Conservation (phyloP, 768 basidiomycete genomes). For the Inosperma sp. region DNA sequence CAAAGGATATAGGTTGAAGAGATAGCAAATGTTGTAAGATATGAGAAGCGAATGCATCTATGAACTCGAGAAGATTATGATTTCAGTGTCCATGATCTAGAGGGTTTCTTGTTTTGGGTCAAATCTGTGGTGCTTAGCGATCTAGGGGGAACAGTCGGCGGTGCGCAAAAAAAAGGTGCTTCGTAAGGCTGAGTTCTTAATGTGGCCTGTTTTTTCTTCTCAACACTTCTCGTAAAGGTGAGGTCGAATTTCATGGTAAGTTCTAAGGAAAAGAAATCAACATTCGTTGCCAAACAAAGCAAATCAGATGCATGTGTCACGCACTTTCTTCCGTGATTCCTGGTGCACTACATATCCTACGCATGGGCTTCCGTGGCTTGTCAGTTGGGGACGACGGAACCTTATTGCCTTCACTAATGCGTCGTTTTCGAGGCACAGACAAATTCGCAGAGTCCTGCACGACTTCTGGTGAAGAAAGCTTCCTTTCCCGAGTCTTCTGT, state of each 20-base stretch:
- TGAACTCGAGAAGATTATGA: too few species aligned
- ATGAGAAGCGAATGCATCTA: too few species aligned
- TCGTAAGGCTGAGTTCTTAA: conserved; percentile 56
- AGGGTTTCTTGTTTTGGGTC: background rate
- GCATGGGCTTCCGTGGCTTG: conserved; percentile 15
- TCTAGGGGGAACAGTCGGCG: conserved; percentile 31
- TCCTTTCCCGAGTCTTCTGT: background rate
- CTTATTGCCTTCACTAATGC: background rate
- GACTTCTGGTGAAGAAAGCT: background rate
- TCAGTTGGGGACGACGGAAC: background rate
- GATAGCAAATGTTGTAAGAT: too few species aligned
- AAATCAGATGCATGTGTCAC: background rate
- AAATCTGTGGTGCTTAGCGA: conserved; percentile 4
- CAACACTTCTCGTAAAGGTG: conserved; percentile 17
- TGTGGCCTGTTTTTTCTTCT: conserved; percentile 35
- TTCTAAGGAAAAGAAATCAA: background rate
- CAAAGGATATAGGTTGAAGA: too few species aligned
- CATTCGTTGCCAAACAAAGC: background rate
- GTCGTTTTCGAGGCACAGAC: background rate
- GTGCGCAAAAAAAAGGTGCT: conserved; percentile 58
- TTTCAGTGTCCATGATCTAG: background rate
- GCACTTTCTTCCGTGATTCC: conserved; percentile 14
- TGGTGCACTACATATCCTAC: conserved; percentile 20
- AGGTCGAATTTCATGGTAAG: conserved; percentile 12
- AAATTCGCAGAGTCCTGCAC: background rate